These are phyloP conservation scores for Verticillium klebahnii DNA, from an alignment of 2,329 filamentous ascomycete species.

Conservation along the genomic window DNA sequence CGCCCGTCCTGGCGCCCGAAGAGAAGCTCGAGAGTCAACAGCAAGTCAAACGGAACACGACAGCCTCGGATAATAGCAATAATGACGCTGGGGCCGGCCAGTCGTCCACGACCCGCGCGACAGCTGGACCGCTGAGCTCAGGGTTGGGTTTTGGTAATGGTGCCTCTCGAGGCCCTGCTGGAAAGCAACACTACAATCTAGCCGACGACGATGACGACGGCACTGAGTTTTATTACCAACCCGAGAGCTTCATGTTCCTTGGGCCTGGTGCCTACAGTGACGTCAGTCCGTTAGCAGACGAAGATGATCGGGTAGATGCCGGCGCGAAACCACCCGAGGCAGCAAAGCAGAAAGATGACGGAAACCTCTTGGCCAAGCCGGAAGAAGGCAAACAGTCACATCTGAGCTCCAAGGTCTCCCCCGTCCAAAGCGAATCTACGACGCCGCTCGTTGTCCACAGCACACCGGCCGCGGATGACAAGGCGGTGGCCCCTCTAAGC, in stretches of 20 bases:
- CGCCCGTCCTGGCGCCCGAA: slow-evolving; percentile 42
- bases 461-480: slow-evolving; percentile 11
- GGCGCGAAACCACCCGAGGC: not conserved
- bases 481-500: not conserved
- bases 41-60: slow-evolving; percentile 35
- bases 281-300: slow-evolving; percentile 36
- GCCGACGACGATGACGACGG: slow-evolving; percentile 27
- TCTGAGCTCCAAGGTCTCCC: slow-evolving; percentile 15
- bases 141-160: slow-evolving; percentile 11
- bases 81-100: slow-evolving; percentile 1
- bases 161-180: not conserved
- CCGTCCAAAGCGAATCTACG: slow-evolving; percentile 17
- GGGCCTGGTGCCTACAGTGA: slow-evolving; percentile 42
- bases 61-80: slow-evolving; percentile 7
- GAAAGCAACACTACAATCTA: slow-evolving; percentile 4
- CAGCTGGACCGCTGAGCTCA: slow-evolving; percentile 13
- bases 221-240: slow-evolving; percentile 39
- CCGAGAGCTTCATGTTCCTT: slow-evolving; percentile 49
- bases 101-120: slow-evolving; percentile 12
- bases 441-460: slow-evolving; percentile 18
- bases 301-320: slow-evolving; percentile 24
- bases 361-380: not conserved
- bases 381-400: not conserved
- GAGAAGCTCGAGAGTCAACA: slow-evolving; percentile 48
- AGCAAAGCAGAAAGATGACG: not conserved